phyloP scores from a whole-genome alignment of 1,284 basidiomycete species.

The Ganoderma resinaceum region DNA sequence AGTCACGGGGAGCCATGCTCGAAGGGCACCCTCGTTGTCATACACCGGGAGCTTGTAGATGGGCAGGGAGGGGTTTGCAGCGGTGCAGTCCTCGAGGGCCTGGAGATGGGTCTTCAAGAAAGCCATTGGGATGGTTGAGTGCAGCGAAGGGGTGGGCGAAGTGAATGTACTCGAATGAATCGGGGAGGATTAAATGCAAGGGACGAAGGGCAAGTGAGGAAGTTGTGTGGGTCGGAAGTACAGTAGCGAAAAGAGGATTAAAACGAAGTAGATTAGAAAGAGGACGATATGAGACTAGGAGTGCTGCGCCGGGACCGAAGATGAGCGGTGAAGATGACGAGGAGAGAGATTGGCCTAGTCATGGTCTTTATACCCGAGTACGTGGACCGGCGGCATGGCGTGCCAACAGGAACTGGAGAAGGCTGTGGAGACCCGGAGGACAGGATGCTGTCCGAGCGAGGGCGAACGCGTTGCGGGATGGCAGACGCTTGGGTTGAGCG shows the following conservation, averaged over 20 bases:
- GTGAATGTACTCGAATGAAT: slow-evolving; percentile 5
- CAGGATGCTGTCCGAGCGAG: slow-evolving; percentile 23
- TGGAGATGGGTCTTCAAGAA: slow-evolving; percentile 51
- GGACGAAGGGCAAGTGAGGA: slow-evolving; percentile 14
- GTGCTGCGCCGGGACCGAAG: slow-evolving; percentile 28
- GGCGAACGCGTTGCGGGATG: slow-evolving; percentile 19
- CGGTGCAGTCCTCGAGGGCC: slow-evolving; percentile 54
- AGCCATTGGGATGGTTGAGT: slow-evolving; percentile 23
- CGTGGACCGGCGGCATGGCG: neutral
- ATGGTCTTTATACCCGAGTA: slow-evolving; percentile 23
- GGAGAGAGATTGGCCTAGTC: slow-evolving; percentile 21
- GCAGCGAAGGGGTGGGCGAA: slow-evolving; percentile 10
- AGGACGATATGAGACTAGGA: slow-evolving; percentile 17
- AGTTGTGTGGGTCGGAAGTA: slow-evolving; percentile 8
- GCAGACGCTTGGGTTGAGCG: slow-evolving; percentile 29
- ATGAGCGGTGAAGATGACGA: slow-evolving; percentile 24
- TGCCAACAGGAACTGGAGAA: slow-evolving; percentile 15
- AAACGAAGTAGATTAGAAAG: slow-evolving; percentile 29
- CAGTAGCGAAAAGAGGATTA: slow-evolving; percentile 20
- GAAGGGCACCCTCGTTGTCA: slow-evolving; percentile 44
- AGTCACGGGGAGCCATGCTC: slow-evolving; percentile 56
- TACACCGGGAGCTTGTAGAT: slow-evolving; percentile 56
- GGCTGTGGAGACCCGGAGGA: slow-evolving; percentile 14
- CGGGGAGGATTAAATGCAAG: slow-evolving; percentile 19
- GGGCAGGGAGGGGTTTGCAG: slow-evolving; percentile 47